Evolutionary conservation across 2,329 filamentous ascomycete species (phyloP), one percentile per base, ranked within the genome.

Genomic region (Neonectria ditissima): DNA sequence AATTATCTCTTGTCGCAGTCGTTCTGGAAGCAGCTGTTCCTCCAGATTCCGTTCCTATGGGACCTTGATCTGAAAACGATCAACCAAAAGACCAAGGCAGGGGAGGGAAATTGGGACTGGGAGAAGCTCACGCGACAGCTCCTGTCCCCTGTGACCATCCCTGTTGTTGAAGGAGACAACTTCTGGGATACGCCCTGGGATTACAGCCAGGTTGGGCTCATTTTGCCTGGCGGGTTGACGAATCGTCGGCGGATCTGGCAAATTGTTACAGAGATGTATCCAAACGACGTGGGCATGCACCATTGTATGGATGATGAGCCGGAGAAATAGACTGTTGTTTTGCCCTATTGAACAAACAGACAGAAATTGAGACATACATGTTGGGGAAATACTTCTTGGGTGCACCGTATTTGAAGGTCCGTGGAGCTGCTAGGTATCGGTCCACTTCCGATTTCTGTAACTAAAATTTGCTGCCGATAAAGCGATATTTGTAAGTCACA

Each of bases 201-300:
- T 28, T 28, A 28, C 39, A 8, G 18, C 1, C 24, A 43, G 18
- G 54, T 62, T 2, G 62, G 58, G 3, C 34, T 65, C 26, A 32
- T 7, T 16, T 50, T 59, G 55, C 54, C 62, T 13, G 24, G 8
- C 4, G 62, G 58, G 10, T 30, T 65, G 1, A 32, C 41, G 4
- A 65, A 65, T n/a, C 50, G 62, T 10, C 58, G 62, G 16, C 48
- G 62, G 1, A 65, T 65, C n/a, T 65, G 62, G 62, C 50, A 65
- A 28, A 65, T 65, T n/a, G 9, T 65, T 20, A 44, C 45, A 30
- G 62, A 65, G 7, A 65, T 62, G 62, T 43, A 65, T 51, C 62
- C 62, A 28, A 28, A 28, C 26, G 26, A 28, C 8, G 26, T 28
- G 26, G 26, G 26, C 26, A 28, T 28, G 26, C 26, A 28, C 8